A percentile compares a stretch with the other conserved stretches of the same genome.
Evolutionary conservation across 2,329 filamentous ascomycete genomes (phyloP).

Genomic region (Xylaria sp.): DNA sequence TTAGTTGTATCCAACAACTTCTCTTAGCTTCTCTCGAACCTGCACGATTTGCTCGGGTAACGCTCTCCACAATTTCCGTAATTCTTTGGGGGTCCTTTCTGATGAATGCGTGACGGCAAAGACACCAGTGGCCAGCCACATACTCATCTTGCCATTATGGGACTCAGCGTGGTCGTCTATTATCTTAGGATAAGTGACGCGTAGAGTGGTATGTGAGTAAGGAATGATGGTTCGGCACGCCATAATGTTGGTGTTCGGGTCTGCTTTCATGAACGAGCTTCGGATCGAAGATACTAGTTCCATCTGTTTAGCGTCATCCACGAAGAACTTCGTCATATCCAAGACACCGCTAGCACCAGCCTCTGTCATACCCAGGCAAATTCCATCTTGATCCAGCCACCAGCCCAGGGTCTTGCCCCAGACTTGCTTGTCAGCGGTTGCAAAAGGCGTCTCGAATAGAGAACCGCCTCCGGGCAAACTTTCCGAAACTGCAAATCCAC

Average conservation of each 20-base stretch:
- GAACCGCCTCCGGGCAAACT: neutral
- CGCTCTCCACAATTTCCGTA: neutral
- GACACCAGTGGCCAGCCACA: neutral
- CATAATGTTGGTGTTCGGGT: neutral
- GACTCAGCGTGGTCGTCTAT: neutral
- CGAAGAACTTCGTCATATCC: neutral
- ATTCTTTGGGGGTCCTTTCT: neutral
- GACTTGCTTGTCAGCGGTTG: neutral
- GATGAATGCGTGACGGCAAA: neutral
- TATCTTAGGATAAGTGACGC: neutral
- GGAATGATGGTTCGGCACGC: neutral
- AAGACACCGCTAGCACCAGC: neutral
- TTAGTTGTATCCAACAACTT: neutral
- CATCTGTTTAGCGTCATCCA: neutral
- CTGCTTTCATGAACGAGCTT: neutral
- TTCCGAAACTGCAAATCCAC: neutral
- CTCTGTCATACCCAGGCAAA: neutral
- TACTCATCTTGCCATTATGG: neutral
- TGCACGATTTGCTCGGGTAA: neutral
- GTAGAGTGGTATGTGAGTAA: neutral
- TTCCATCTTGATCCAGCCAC: neutral
- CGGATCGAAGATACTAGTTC: neutral
- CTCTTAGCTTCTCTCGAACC: constrained; percentile 1
- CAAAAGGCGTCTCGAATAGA: neutral
- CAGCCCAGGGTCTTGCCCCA: neutral